Evolutionary conservation across 495 filamentous ascomycete genomes (phyloP), one percentile per base, ranked within the genome.

Genomic region (Penicillium diatomitis): DNA sequence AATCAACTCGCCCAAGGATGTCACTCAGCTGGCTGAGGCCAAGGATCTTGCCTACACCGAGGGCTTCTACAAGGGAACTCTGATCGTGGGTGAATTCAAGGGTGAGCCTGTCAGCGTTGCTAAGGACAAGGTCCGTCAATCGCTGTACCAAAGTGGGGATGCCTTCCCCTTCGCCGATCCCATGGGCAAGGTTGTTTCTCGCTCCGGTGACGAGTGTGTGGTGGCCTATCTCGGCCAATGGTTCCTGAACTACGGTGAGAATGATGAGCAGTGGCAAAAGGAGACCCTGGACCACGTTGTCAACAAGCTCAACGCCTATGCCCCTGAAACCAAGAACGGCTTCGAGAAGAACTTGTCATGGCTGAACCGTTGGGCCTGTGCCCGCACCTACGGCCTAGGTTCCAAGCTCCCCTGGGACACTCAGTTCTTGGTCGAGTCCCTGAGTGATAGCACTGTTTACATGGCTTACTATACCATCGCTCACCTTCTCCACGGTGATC

Each of bases 11-110:
- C 90, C 92, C 47, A 98, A 96, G 68, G 92, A 98, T 58, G 75
- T 81, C 10, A 95, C 86, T 62, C 86, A 85, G 69, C 81, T 97
- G 10, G 84, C 84, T 28, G 84, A 96, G 72, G 92, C 92, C 32
- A 98, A 98, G 71, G 91, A 97, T 49, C 70, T 91, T 41, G 92
- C 92, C 4, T 98, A 98, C 72, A 94, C 89, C 64, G 90, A 95
- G 63, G 92, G 87, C n/a, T 96, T 87, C 74, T 98, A 97, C 73
- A 86, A 94, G 69, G 92, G 92, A 43, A 87, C 77, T 38, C 92
- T 98, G 87, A 66, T 88, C 37, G 76, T 86, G 46, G 92, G 92
- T 41, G 87, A 95, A 20, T 96, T 86, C 71, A 87, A 84, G 66
- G 92, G 90, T 30, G 78, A 89, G 67, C 75, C 86, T 47, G 92